These are phyloP conservation scores for Verticillium nonalfalfae DNA, from an alignment of 2,329 filamentous ascomycete species.

Conservation along the genomic window DNA sequence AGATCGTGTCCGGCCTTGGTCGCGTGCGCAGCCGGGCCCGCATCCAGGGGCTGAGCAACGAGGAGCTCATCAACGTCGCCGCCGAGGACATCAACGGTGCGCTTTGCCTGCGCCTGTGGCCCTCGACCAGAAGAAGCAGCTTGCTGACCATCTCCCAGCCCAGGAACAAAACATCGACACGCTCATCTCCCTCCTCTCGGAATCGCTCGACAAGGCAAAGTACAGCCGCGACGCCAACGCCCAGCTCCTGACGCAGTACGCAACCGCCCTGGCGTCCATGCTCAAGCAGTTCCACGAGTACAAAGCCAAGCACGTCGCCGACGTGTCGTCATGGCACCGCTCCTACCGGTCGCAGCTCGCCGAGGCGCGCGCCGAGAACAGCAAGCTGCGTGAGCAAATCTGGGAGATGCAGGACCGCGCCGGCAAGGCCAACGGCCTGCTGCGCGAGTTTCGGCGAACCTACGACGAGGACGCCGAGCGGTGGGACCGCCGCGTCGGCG, in stretches of 20 bases:
- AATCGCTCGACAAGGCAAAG: slow-evolving; percentile 56
- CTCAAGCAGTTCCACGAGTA: slow-evolving; percentile 60
- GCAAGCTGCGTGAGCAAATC: slow-evolving; percentile 56
- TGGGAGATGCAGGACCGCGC: slow-evolving; percentile 61
- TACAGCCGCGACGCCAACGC: slow-evolving; percentile 56
- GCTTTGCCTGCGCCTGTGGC: slow-evolving; percentile 4
- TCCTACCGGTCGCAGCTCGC: slow-evolving; percentile 60
- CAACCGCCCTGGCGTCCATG: slow-evolving; percentile 48
- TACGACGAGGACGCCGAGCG: slow-evolving; percentile 50
- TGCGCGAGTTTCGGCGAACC: slow-evolving; percentile 49
- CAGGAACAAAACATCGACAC: slow-evolving; percentile 55
- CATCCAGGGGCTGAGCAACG: slow-evolving; percentile 45
- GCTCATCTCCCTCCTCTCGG: slow-evolving; percentile 53
- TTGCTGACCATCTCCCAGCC: slow-evolving; percentile 25
- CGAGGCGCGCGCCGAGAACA: slow-evolving; percentile 59
- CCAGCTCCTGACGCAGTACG: slow-evolving; percentile 50
- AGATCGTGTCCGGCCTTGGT: slow-evolving; percentile 58
- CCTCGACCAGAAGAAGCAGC: not conserved
- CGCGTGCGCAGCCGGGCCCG: slow-evolving; percentile 52
- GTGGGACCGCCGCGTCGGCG: slow-evolving; percentile 47
- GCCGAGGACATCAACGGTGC: slow-evolving; percentile 51
- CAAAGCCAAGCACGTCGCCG: slow-evolving; percentile 55
- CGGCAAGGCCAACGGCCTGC: slow-evolving; percentile 47
- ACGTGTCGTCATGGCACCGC: slow-evolving; percentile 59
- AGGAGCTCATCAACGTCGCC: slow-evolving; percentile 50